Percentiles rank a stretch among this genome's conserved stretches.
Conservation (phyloP, 306 rosid genomes). For the Vicia villosa region DNA sequence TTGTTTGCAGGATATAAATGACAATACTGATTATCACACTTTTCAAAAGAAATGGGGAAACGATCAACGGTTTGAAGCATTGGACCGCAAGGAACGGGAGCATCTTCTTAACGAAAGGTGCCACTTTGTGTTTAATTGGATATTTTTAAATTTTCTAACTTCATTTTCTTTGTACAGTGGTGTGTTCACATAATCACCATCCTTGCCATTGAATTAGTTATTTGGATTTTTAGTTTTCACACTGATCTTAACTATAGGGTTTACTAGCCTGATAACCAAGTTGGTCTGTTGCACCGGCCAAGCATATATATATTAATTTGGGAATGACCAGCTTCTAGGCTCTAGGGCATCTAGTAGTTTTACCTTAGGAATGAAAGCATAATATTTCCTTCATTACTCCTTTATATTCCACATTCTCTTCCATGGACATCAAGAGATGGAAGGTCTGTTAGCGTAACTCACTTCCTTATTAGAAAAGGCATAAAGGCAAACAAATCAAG, state of each 20-base stretch:
- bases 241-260: background rate
- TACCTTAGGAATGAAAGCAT: conserved; percentile 18
- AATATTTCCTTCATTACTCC: conserved; percentile 5
- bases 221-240: conserved; percentile 29
- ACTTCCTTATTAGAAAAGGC: conserved; percentile 21
- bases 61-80: conserved; percentile 82
- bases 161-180: conserved; percentile 19
- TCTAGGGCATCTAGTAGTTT: conserved; percentile 14
- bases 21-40: conserved; percentile 66
- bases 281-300: conserved; percentile 14
- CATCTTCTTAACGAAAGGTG: conserved; percentile 91
- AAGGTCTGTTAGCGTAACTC: conserved; percentile 14
- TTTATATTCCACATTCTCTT: conserved; percentile 23
- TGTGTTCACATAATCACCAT: conserved; percentile 18
- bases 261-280: conserved; percentile 15
- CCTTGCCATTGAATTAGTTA: background rate
- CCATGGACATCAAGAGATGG: conserved; percentile 16
- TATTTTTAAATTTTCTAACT: conserved; percentile 9
- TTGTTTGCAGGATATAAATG: conserved; percentile 69
- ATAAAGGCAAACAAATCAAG: conserved; percentile 9
- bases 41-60: conserved; percentile 88
- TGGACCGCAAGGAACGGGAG: conserved; percentile 96
- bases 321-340: conserved; percentile 22
- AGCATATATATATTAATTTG: background rate
- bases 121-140: conserved; percentile 27